Base-by-base conservation (phyloP, 2,329 filamentous ascomycete species). In the Cordyceps javanica region DNA sequence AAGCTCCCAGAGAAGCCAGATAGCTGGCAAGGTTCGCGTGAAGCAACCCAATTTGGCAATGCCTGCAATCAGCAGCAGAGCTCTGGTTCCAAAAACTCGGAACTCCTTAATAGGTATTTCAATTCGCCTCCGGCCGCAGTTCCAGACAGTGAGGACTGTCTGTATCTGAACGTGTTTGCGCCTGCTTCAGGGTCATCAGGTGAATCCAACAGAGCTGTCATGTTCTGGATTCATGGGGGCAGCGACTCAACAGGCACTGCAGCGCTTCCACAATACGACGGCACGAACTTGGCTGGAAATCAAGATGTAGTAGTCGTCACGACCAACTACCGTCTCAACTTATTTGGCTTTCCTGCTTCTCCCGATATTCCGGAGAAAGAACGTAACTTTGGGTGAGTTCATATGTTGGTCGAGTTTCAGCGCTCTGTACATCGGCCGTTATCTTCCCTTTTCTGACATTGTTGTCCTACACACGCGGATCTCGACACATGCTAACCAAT, bases 291-390 rank as follows among this genome's bases (percentile, higher is more conserved):
- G 25, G 75, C 72, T 0, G 68, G 68, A 0, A 63, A 73, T 1
- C 68, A 78, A 49, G 76, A 79, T 42, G 65, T 80, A 1, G 66
- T 81, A 2, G 64, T 80, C 0, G 76, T 80, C 1, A 73, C 74
- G 1, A 62, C 76, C 45, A 80, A 79, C 66, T 80, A 75, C 58
- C 73, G 75, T 4, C 60, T 72, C 39, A 73, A 71, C 32, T 65
- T 76, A 28, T 75, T 77, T 59, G 74, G 74, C 3, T 76, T 76
- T 55, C 72, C 72, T 1, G 67, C 68, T 7, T 66, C 67, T 2
- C 63, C 68, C 21, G 59, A 61, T 3, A 26, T 68, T 2, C 63
- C 63, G 0, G 13, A 59, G 19, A 53, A 46, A 8, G 21, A 63
- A 21, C 57, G 49, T n/a, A 68, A 68, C 28, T 42, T 65, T 6